Conservation (phyloP, 2,329 filamentous ascomycete genomes). For the Onygenales sp. region DNA sequence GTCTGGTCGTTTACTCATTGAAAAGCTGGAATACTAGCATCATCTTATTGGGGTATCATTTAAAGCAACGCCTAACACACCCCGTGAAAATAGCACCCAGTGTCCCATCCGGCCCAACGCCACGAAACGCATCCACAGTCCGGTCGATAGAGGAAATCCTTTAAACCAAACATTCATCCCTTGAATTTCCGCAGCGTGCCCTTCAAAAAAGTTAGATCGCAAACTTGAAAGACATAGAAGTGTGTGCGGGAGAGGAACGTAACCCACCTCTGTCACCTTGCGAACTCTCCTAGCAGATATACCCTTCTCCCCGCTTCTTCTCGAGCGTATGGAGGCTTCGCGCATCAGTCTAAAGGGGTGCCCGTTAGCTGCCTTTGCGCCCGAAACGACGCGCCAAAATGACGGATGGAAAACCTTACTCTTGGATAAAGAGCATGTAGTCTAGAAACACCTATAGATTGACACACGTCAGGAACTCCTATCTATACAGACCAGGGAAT, state of each 20-base stretch:
- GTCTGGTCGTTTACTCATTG: too few relatives aligned
- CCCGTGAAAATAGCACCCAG: not conserved
- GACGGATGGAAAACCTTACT: constrained; percentile 35
- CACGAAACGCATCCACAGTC: not conserved
- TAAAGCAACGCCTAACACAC: not conserved
- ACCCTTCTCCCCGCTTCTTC: constrained; percentile 61
- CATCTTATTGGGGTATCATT: too few relatives aligned
- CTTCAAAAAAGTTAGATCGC: constrained; percentile 28
- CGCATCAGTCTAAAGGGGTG: constrained; percentile 55
- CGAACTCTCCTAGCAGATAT: constrained; percentile 67
- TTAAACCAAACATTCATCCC: not conserved
- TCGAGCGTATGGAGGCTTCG: constrained; percentile 68
- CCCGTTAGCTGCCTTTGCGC: too few relatives aligned
- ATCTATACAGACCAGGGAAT: not conserved
- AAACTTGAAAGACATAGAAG: not conserved
- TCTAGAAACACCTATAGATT: constrained; percentile 66
- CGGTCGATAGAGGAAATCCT: not conserved
- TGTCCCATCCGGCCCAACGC: too few relatives aligned
- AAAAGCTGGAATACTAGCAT: too few relatives aligned
- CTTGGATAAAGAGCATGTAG: constrained; percentile 70
- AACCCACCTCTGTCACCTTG: constrained; percentile 63
- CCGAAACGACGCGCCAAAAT: not conserved
- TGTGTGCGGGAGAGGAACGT: constrained; percentile 1
- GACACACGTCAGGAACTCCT: not conserved
- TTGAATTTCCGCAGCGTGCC: constrained; percentile 44